phyloP scores from a whole-genome alignment of 495 filamentous ascomycete genomes.

The Corynascus novoguineensis region DNA sequence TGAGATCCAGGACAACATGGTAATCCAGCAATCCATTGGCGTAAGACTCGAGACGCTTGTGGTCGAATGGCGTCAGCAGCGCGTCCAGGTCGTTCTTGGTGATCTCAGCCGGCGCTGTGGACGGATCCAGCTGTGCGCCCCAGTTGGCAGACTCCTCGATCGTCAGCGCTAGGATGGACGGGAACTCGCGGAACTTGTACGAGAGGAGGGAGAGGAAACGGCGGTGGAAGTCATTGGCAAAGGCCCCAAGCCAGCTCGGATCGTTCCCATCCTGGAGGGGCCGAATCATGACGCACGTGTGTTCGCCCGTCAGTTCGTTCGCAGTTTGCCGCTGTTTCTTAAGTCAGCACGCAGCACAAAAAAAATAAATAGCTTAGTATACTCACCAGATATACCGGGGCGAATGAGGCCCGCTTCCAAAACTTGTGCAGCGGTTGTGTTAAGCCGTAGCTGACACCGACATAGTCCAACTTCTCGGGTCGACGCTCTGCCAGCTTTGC shows the following conservation, averaged over 20 bases:
- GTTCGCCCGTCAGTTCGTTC: constrained; percentile 94
- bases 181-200: constrained; percentile 87
- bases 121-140: constrained; percentile 58
- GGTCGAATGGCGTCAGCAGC: constrained; percentile 80
- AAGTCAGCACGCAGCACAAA: neutral
- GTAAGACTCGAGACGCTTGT: constrained; percentile 90
- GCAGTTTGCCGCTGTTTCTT: constrained; percentile 69
- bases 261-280: constrained; percentile 62
- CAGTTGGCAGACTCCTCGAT: constrained; percentile 79
- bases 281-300: constrained; percentile 95
- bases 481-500: constrained; percentile 79
- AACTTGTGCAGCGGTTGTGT: constrained; percentile 88
- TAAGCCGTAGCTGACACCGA: constrained; percentile 92
- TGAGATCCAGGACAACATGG: constrained; percentile 91
- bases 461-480: constrained; percentile 77
- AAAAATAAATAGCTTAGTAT: neutral
- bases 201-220: constrained; percentile 83
- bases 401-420: constrained; percentile 86
- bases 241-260: constrained; percentile 78
- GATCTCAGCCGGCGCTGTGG: constrained; percentile 47
- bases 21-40: constrained; percentile 96
- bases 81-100: constrained; percentile 68
- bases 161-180: constrained; percentile 71
- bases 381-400: constrained; percentile 72
- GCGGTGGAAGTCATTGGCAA: constrained; percentile 84